Evolutionary conservation across 352 stramenopile genomes (phyloP).

Genomic region (Globisporangium viniferum): DNA sequence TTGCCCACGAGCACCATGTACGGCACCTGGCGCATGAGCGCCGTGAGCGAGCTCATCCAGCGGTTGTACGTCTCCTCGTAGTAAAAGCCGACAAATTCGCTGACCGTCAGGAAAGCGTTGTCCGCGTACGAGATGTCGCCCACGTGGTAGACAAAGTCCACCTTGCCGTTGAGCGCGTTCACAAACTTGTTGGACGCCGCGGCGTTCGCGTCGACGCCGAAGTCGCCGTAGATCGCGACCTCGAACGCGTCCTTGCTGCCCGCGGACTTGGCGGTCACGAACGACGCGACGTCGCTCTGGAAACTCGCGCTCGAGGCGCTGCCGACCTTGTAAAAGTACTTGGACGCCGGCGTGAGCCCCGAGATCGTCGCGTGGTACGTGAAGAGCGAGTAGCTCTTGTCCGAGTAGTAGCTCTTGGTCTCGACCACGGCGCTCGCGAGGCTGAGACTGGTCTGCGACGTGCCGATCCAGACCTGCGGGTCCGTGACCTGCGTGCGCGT

Average conservation of each 20-base stretch:
- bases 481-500: conserved; percentile 41
- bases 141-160: conserved; percentile 71
- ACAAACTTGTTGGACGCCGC: conserved; percentile 31
- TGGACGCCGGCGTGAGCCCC: conserved; percentile 27
- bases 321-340: conserved; percentile 55
- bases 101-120: conserved; percentile 23
- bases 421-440: conserved; percentile 22
- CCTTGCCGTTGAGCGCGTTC: conserved; percentile 14
- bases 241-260: conserved; percentile 34
- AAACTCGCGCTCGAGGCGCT: conserved; percentile 21
- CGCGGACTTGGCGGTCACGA: conserved; percentile 28
- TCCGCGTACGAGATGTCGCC: conserved; percentile 65
- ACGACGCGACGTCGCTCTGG: conserved; percentile 30
- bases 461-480: conserved; percentile 46
- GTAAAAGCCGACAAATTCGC: conserved; percentile 55
- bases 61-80: conserved; percentile 88
- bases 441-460: conserved; percentile 22
- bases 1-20: conserved; percentile 88
- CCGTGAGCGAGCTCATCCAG: conserved; percentile 69
- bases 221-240: conserved; percentile 54
- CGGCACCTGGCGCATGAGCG: conserved; percentile 47
- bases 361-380: conserved; percentile 38
- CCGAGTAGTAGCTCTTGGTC: conserved; percentile 44
- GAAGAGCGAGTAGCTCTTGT: conserved; percentile 41
- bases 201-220: conserved; percentile 41